Conservation (phyloP, 2,329 filamentous ascomycete genomes). For the Plenodomus biglobosus region DNA sequence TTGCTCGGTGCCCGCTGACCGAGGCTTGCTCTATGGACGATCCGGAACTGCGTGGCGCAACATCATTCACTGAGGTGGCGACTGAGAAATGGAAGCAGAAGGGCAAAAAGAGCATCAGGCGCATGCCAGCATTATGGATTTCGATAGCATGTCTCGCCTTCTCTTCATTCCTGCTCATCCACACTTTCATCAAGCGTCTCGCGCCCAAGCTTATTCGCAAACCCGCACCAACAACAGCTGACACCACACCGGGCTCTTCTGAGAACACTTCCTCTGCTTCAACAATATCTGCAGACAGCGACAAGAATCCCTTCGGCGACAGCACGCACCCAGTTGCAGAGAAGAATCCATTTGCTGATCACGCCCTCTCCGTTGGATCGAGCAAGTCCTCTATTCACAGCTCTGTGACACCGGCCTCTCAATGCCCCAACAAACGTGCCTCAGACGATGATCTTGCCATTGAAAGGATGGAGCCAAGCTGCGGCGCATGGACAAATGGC, state of each 20-base stretch:
- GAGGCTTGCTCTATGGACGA: conserved; percentile 44
- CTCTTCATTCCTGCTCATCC: conserved; percentile 33
- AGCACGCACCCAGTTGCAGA: conserved; percentile 1
- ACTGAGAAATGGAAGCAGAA: conserved; percentile 37
- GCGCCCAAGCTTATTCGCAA: conserved; percentile 8
- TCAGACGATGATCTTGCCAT: conserved; percentile 29
- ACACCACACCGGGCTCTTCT: not conserved
- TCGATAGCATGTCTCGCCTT: conserved; percentile 34
- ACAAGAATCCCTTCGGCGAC: conserved; percentile 7
- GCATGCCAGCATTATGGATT: conserved; percentile 38
- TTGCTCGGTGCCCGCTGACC: conserved; percentile 29
- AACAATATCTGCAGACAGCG: conserved; percentile 1
- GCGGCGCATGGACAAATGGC: conserved; percentile 21
- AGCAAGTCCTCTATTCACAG: not conserved
- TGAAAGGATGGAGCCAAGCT: conserved; percentile 18
- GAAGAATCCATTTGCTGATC: not conserved
- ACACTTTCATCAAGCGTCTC: conserved; percentile 33
- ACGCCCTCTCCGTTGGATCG: not conserved
- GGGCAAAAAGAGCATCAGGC: conserved; percentile 19
- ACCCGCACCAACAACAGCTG: not conserved
- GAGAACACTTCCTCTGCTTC: not conserved
- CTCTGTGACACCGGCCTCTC: conserved; percentile 1
- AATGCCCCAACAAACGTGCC: conserved; percentile 12
- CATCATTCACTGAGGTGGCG: conserved; percentile 23
- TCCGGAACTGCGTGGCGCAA: conserved; percentile 37